phyloP scores from a whole-genome alignment of 2,329 filamentous ascomycete species.

The Microascus cirrosus region DNA sequence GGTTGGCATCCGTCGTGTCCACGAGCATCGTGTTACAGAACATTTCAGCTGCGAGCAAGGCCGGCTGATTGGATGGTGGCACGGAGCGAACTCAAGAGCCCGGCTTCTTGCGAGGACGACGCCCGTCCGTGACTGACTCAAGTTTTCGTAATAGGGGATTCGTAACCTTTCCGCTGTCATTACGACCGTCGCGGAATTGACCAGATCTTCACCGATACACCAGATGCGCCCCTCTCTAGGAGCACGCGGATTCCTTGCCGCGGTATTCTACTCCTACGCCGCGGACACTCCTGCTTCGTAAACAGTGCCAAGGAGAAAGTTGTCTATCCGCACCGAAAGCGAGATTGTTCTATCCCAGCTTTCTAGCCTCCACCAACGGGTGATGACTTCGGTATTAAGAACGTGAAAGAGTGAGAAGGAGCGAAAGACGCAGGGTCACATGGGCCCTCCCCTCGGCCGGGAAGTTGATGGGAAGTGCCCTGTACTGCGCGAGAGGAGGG shows the following conservation, averaged over 20 bases:
- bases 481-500: background rate
- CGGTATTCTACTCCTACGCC: background rate
- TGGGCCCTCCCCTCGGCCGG: background rate
- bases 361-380: background rate
- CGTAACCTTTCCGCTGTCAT: too few relatives aligned
- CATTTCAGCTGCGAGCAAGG: too few relatives aligned
- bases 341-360: background rate
- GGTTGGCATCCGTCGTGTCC: background rate
- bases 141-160: too few relatives aligned
- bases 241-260: background rate
- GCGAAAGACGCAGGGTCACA: background rate
- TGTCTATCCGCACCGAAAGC: background rate
- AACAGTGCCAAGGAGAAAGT: background rate
- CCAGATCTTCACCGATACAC: too few relatives aligned
- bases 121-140: too few relatives aligned
- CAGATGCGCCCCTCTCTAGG: background rate
- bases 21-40: too few relatives aligned
- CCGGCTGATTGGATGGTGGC: too few relatives aligned
- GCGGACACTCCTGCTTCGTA: background rate
- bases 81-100: too few relatives aligned
- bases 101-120: too few relatives aligned
- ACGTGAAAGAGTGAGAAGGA: background rate
- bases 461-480: background rate
- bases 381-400: background rate
- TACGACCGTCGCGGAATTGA: too few relatives aligned